Base-by-base conservation (phyloP, 2,329 filamentous ascomycete genomes). In the Xylaria sp. region DNA sequence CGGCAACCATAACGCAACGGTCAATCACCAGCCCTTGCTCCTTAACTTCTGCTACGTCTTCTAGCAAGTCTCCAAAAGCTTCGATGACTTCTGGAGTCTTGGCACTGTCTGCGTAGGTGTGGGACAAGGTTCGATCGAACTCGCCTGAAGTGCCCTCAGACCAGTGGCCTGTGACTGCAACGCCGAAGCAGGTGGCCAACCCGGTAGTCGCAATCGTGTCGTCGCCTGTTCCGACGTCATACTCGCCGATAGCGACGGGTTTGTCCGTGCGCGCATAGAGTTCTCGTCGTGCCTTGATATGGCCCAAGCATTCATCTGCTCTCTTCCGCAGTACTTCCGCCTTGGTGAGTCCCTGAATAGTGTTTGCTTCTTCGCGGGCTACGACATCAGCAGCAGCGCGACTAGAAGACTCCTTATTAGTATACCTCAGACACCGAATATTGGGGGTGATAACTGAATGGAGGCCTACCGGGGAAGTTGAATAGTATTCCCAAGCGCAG, bases 51-150 rank as follows among this genome's bases (percentile, higher is more conserved):
- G 26, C 3, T 7, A 51, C 48, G 17, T 51, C 48, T 31, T 51
- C 11, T 6, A 51, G 48, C 26, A 51, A n/a, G 48, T 51, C 48
- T 31, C 7, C 15, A 15, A 51, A 51, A 3, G 48, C 48, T 31
- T 51, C 48, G 5, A 31, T 13, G 48, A 31, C 48, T 2, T 51
- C 48, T 10, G 48, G 48, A 4, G 48, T 51, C 48, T 51, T 31
- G 13, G 48, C 48, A 31, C 48, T 51, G 48, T 51, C 48, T 51
- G 48, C 48, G 15, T 31, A 51, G 48, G 48, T 51, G 26, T 51
- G 48, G 15, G 48, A 51, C 26, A 51, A n/a, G 26, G 48, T 51
- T 17, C 48, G 48, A 31, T 51, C 48, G 26, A 51, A 51, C 23
- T 51, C 48, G 13, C 48, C 48, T 31, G 48, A 51, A 4, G 48